A percentile compares a stretch with the other conserved stretches of the same genome.
Evolutionary conservation across 371 early-diverging fungal genomes (phyloP).

Genomic region (Capillidium heterosporum): DNA sequence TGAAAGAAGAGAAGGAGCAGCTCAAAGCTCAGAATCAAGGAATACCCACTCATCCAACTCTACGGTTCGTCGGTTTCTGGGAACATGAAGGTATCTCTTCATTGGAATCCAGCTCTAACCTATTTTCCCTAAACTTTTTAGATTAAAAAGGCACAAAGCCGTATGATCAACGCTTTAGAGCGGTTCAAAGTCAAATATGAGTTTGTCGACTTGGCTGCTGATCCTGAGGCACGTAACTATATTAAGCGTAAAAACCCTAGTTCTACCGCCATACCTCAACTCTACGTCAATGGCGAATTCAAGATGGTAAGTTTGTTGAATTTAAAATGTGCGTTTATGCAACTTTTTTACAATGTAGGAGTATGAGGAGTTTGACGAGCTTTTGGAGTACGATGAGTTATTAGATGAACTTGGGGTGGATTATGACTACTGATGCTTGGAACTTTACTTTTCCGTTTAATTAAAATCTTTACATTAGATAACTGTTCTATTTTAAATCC

Average conservation of each 20-base stretch:
- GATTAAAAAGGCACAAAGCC: conserved; percentile 17
- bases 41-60: conserved; percentile 3
- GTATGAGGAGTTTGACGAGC: conserved; percentile 2
- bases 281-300: conserved; percentile 47
- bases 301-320: conserved; percentile 21
- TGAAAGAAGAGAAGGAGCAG: conserved; percentile 2
- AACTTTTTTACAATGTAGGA: conserved; percentile 14
- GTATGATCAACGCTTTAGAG: conserved; percentile 16
- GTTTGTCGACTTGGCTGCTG: conserved; percentile 36
- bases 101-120: not conserved
- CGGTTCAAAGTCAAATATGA: conserved; percentile 24
- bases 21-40: not conserved
- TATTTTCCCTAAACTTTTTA: conserved; percentile 2
- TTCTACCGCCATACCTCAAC: conserved; percentile 33
- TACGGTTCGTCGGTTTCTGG: conserved; percentile 14
- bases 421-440: not conserved
- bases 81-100: conserved; percentile 9
- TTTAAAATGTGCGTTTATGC: conserved; percentile 1
- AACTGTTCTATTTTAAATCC: no score
- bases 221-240: conserved; percentile 39
- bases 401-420: conserved; percentile 1
- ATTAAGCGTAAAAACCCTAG: conserved; percentile 33
- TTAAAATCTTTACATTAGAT: not conserved
- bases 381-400: conserved; percentile 2
- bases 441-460: not conserved